Evolutionary conservation across 2,329 filamentous ascomycete genomes (phyloP), one percentile per base, ranked within the genome.

Genomic region (Endocalyx cinctus): DNA sequence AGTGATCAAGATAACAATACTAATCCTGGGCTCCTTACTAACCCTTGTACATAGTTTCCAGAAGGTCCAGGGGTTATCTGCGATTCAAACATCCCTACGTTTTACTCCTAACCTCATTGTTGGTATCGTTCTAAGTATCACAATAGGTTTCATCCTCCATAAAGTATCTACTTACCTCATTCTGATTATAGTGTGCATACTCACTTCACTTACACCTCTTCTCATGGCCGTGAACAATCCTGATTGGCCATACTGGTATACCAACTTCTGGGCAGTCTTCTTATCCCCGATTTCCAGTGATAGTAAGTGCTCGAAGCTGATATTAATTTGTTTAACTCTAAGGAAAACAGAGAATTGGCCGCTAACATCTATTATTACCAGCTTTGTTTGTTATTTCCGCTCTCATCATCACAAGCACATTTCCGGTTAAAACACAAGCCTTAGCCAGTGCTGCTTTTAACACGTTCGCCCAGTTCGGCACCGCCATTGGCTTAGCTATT

Each of bases 401-500:
- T 26, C 60, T 79, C 2, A 60, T 78, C 4, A 70, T 79, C 4
- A 67, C 69, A 0, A 66, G 73, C 17, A 67, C 64, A 1, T 78
- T 78, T 38, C 71, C 73, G 0, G 54, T 63, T 0, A 59, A 72
- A 13, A 68, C 65, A 3, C 76, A 81, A 37, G 74, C 70, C 0
- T 59, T 81, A 1, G 77, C 74, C 0, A 76, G 76, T 0, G 75
- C 69, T 0, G 72, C 80, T 0, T 80, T 80, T 54, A 78, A 74
- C 33, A 75, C 72, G 3, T 63, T 74, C 1, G 64, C 66, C 1
- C 74, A 79, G 35, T 72, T 81, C 35, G 77, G 76, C 0, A 72
- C 64, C 13, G 64, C 67, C 0, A 58, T 78, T 1, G 73, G 72
- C 0, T 48, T 78, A 4, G 70, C 71, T 6, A 51, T 72, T 3